A percentile compares a stretch with the other conserved stretches of the same genome.
These are phyloP conservation scores for Boletus speciosus DNA, from an alignment of 768 basidiomycete species.

Conservation along the genomic window DNA sequence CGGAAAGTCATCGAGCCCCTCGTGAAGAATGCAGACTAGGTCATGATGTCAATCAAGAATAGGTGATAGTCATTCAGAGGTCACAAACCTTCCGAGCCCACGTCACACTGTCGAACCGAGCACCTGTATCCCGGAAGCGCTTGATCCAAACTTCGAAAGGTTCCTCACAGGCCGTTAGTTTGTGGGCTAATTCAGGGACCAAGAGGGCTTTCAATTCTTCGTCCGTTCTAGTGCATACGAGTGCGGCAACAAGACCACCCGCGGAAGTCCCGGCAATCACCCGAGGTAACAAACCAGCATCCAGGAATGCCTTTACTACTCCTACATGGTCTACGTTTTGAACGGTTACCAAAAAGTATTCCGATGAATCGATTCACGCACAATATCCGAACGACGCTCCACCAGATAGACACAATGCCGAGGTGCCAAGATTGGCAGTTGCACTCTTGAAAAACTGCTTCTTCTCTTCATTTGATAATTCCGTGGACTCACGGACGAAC, in stretches of 20 bases:
- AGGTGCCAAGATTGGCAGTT: slow-evolving; percentile 86
- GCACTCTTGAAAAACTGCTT: slow-evolving; percentile 85
- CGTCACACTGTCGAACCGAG: slow-evolving; percentile 84
- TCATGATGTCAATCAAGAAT: background rate
- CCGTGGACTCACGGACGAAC: slow-evolving; percentile 70
- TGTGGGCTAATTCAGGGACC: slow-evolving; percentile 79
- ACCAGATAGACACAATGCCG: slow-evolving; percentile 93
- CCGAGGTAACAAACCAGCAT: slow-evolving; percentile 79
- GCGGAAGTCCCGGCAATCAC: slow-evolving; percentile 96
- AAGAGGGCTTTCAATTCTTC: slow-evolving; percentile 77
- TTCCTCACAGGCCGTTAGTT: slow-evolving; percentile 81
- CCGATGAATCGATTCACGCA: slow-evolving; percentile 29
- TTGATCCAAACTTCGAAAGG: slow-evolving; percentile 63
- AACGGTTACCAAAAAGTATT: background rate
- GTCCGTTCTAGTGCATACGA: slow-evolving; percentile 86
- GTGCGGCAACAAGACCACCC: slow-evolving; percentile 73
- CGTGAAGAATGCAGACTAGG: slow-evolving; percentile 83
- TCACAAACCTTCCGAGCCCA: slow-evolving; percentile 84
- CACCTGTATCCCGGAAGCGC: slow-evolving; percentile 82
- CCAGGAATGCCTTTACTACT: slow-evolving; percentile 88
- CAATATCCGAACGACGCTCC: slow-evolving; percentile 96
- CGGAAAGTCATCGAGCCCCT: slow-evolving; percentile 92
- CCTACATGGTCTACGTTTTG: slow-evolving; percentile 71
- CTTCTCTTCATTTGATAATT: slow-evolving; percentile 84
- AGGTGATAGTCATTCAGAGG: background rate